Percentiles rank a stretch among this genome's conserved stretches.
Evolutionary conservation across 177 flowering plant genomes (phyloP).

Genomic region (Viscum album): DNA sequence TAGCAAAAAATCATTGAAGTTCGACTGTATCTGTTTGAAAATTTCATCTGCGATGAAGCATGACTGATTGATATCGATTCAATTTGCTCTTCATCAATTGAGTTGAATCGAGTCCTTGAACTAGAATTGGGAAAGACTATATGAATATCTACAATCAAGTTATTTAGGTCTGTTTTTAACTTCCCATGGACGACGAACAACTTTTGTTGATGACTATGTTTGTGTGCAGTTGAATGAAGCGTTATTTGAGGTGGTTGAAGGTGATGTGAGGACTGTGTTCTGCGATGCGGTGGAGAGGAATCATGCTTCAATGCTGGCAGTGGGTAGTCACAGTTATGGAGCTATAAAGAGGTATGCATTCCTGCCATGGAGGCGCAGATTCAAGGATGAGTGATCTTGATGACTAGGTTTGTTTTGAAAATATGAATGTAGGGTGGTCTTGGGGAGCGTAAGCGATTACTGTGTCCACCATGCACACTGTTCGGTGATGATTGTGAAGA

Average conservation of each 20-base stretch:
- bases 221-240: conserved; percentile 44
- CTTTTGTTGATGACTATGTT: no score
- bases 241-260: conserved; percentile 45
- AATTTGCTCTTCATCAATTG: no score
- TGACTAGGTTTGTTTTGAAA: no score
- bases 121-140: no score
- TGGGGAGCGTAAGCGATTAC: conserved; percentile 83
- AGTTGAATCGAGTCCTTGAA: no score
- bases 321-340: conserved; percentile 90
- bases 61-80: no score
- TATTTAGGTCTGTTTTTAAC: no score
- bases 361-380: no score
- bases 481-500: conserved; percentile 66
- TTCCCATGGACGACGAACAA: no score
- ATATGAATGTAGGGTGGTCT: conserved; percentile 70
- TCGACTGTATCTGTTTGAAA: background rate
- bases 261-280: conserved; percentile 64
- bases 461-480: conserved; percentile 68
- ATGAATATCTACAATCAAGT: no score
- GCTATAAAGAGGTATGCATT: conserved; percentile 75
- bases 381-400: no score
- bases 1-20: conserved; percentile 30
- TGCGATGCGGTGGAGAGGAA: conserved; percentile 68
- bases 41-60: background rate
- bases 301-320: conserved; percentile 56